Base-by-base conservation (phyloP, 768 basidiomycete genomes). In the Tylopilus sp. region DNA sequence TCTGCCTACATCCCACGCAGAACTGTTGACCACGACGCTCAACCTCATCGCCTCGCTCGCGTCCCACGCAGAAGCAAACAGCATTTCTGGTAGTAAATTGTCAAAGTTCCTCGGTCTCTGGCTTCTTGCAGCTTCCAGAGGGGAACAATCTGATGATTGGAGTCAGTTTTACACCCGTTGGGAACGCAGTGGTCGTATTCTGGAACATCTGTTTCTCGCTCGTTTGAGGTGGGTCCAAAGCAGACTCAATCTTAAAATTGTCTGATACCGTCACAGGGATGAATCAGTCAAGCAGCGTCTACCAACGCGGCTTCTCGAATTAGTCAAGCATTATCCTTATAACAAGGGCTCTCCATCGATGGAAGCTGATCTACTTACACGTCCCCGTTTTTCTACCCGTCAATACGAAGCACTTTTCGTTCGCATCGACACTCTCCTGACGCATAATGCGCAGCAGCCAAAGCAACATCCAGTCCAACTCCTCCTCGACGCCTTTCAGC, bases 141-240 rank as follows among this genome's bases (percentile, higher is more conserved):
- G 73, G 3, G 74, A 77, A 39, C 69, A 71, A 10, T 74, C 69
- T 1, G 83, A 86, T 44, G 79, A 82, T 48, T 88, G 82, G 83
- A 50, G 65, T 12, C 63, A 73, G 9, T 89, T 91, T 62, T 91
- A 91, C 62, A 71, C 73, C 4, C 75, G 84, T 26, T 91, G 90
- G 90, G 86, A 91, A 57, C 73, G 75, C 25, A 78, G 80, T 9
- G 90, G 86, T 26, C 74, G 87, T 20, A 78, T 86, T 38, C 61
- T 91, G 44, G 90, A 91, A 58, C 89, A 91, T 69, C 51, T 91
- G 8, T 88, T 91, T 69, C 73, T 91, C 49, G 76, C 84, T 17
- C 75, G 79, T 50, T 80, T 91, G 50, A 79, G 90, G 89, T 88
- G 50, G 49, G 48, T 74, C 57, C 17, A 44, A 8, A 15, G 15